These are phyloP conservation scores for Myxozyma melibiosi DNA, from an alignment of 805 yeast species.

Conservation along the genomic window DNA sequence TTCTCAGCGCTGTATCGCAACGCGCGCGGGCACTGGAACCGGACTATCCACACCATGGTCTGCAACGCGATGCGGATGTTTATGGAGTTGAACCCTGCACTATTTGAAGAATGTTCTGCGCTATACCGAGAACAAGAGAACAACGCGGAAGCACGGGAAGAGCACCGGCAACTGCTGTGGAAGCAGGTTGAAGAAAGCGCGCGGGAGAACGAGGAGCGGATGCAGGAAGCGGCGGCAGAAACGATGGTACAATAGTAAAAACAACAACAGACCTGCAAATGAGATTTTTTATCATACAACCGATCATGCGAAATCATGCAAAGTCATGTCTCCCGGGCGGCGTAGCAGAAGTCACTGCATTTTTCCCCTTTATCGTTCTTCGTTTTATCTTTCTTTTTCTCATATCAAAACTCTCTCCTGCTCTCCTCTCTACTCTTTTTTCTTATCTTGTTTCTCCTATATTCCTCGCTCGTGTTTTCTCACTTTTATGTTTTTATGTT, in stretches of 20 bases:
- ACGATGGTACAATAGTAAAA: not conserved
- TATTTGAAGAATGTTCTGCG: slow-evolving; percentile 91
- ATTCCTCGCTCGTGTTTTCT: too few species aligned
- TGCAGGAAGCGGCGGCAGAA: not conserved
- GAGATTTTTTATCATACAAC: not conserved
- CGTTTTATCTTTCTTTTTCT: too few species aligned
- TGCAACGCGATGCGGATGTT: slow-evolving; percentile 88
- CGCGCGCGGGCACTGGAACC: slow-evolving; percentile 84
- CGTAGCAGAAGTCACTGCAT: too few species aligned
- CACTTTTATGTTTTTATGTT: too few species aligned
- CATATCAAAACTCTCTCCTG: too few species aligned
- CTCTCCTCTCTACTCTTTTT: too few species aligned
- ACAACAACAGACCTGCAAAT: not conserved
- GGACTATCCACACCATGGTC: slow-evolving; percentile 88
- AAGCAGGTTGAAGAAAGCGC: slow-evolving; percentile 60
- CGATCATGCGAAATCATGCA: not conserved
- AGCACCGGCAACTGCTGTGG: slow-evolving; percentile 62
- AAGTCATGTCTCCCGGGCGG: too few species aligned
- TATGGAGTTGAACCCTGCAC: slow-evolving; percentile 86
- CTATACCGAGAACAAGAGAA: slow-evolving; percentile 39
- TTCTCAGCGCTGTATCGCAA: slow-evolving; percentile 88
- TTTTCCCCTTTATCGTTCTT: not conserved
- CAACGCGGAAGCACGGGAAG: slow-evolving; percentile 45
- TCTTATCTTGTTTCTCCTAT: too few species aligned
- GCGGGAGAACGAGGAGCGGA: slow-evolving; percentile 17